Conservation (phyloP, 192 early-diverging fungal genomes). For the Coemansia umbellata region DNA sequence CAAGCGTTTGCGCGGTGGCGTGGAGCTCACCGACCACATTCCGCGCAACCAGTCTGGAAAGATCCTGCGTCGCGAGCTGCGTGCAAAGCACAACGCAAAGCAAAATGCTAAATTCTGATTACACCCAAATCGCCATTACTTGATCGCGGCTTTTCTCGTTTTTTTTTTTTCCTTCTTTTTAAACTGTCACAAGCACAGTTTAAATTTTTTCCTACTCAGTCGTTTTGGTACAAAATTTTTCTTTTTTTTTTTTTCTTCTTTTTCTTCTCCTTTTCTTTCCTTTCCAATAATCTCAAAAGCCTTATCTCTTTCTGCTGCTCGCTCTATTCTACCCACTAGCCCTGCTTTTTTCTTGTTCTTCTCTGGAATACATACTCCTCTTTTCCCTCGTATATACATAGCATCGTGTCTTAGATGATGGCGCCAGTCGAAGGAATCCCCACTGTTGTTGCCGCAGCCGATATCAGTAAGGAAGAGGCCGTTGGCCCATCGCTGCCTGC, state of each 20-base stretch:
- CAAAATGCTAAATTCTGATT: constrained; percentile 23
- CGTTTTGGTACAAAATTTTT: too few relatives aligned
- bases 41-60: constrained; percentile 37
- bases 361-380: not conserved
- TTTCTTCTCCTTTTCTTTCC: constrained; percentile 1
- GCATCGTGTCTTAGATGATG: constrained; percentile 25
- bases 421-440: constrained; percentile 38
- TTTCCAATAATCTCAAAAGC: not conserved
- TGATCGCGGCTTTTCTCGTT: not conserved
- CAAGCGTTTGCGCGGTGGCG: constrained; percentile 41
- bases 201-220: constrained; percentile 4
- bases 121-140: not conserved
- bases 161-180: constrained; percentile 8
- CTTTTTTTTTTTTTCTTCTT: not conserved
- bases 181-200: not conserved
- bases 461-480: not conserved
- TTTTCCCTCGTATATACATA: not conserved
- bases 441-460: constrained; percentile 15
- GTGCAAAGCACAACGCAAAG: constrained; percentile 8
- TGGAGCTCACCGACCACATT: constrained; percentile 18
- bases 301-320: not conserved
- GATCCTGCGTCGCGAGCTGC: constrained; percentile 31
- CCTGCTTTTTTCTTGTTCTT: not conserved
- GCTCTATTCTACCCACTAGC: too few relatives aligned
- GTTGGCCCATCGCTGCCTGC: not conserved